Percentiles rank a stretch among this genome's conserved stretches.
These are phyloP conservation scores for Catunica adiposa DNA, from an alignment of 2,329 filamentous ascomycete genomes.

Conservation along the genomic window DNA sequence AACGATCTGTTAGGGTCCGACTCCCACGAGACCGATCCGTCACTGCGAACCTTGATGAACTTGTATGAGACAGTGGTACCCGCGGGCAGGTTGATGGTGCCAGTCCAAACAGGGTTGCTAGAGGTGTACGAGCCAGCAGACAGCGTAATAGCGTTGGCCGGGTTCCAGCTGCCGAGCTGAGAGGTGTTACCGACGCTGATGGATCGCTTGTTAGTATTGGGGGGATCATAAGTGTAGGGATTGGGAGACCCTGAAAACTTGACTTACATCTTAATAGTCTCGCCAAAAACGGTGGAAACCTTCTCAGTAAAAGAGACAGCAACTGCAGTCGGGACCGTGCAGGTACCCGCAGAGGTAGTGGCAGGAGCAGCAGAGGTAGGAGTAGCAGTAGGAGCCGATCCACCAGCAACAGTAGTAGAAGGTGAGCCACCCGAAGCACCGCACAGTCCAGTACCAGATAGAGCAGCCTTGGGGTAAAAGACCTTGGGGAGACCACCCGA, in stretches of 20 bases:
- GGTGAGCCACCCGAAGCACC: conserved; percentile 2
- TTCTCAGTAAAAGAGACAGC: conserved; percentile 28
- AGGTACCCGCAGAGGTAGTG: conserved; percentile 15
- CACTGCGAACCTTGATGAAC: conserved; percentile 37
- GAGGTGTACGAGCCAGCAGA: conserved; percentile 36
- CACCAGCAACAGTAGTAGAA: background rate
- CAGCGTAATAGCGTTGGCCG: conserved; percentile 30
- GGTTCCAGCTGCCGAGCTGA: conserved; percentile 23
- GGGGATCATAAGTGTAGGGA: no score
- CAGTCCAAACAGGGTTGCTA: conserved; percentile 38
- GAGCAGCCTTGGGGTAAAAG: conserved; percentile 12
- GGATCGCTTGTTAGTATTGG: no score
- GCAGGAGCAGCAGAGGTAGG: background rate
- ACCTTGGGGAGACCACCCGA: conserved; percentile 13
- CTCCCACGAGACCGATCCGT: conserved; percentile 40
- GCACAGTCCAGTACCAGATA: conserved; percentile 11
- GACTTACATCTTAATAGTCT: conserved; percentile 34
- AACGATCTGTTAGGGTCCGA: conserved; percentile 30
- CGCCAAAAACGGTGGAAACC: conserved; percentile 30
- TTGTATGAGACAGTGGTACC: conserved; percentile 43
- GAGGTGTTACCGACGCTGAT: conserved; percentile 22
- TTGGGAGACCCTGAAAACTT: background rate
- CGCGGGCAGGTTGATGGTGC: conserved; percentile 32
- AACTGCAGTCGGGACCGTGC: conserved; percentile 21
- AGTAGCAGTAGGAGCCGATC: background rate